Percentiles rank a stretch among this genome's conserved stretches.
These are phyloP conservation scores for Globisporangium solare DNA, from an alignment of 352 stramenopile genomes.

Conservation along the genomic window DNA sequence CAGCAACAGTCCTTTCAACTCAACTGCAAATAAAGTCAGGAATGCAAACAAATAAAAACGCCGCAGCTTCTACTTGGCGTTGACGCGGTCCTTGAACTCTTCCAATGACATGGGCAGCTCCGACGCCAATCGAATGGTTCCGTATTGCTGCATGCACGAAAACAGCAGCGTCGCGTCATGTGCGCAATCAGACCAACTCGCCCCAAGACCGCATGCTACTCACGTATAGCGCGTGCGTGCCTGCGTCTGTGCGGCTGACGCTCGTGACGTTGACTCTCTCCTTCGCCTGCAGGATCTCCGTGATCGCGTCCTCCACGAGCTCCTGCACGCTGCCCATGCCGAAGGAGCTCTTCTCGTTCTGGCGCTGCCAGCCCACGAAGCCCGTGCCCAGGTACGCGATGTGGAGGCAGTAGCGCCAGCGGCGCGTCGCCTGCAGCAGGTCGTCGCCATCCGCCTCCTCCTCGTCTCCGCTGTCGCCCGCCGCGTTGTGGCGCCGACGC, in stretches of 20 bases:
- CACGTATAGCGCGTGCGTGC: slow-evolving; percentile 84
- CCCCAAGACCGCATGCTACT: background rate
- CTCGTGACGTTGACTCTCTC: slow-evolving; percentile 77
- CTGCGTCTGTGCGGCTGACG: slow-evolving; percentile 79
- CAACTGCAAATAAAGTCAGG: background rate
- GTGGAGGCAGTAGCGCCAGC: slow-evolving; percentile 62
- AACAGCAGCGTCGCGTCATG: slow-evolving; percentile 11
- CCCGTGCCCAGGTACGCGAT: slow-evolving; percentile 74
- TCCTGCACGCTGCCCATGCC: slow-evolving; percentile 76
- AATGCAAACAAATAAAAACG: background rate
- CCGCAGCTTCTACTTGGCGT: slow-evolving; percentile 32
- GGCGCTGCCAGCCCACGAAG: slow-evolving; percentile 79
- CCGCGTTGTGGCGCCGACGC: background rate
- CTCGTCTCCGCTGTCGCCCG: background rate
- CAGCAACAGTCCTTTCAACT: background rate
- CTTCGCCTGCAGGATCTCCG: slow-evolving; percentile 30
- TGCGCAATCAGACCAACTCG: background rate
- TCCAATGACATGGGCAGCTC: slow-evolving; percentile 33
- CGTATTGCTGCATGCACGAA: slow-evolving; percentile 59
- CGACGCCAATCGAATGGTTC: slow-evolving; percentile 56
- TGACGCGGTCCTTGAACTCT: slow-evolving; percentile 48
- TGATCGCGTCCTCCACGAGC: slow-evolving; percentile 67
- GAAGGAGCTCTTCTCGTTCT: slow-evolving; percentile 39
- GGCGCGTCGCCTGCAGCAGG: background rate
- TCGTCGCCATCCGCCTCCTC: background rate